A percentile compares a stretch with the other conserved stretches of the same genome.
Conservation (phyloP, 768 basidiomycete genomes). For the Collybia sp. region DNA sequence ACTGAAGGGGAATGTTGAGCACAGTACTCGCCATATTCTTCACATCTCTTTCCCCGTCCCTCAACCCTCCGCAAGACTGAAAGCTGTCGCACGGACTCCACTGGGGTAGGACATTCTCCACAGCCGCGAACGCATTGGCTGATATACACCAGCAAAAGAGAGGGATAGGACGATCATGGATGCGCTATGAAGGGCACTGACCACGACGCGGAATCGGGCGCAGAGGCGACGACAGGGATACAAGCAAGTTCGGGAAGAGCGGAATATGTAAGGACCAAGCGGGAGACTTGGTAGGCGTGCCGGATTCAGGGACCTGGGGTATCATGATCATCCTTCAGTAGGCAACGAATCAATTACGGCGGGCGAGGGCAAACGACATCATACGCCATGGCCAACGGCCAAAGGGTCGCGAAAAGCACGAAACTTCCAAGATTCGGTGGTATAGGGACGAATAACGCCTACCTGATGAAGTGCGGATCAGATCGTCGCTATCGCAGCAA, state of each 20-base stretch:
- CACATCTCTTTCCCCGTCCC: slow-evolving; percentile 26
- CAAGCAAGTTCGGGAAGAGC: slow-evolving; percentile 43
- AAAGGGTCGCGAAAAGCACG: too few relatives aligned
- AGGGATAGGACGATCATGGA: slow-evolving; percentile 58
- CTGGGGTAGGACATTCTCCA: slow-evolving; percentile 13
- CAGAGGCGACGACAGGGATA: slow-evolving; percentile 43
- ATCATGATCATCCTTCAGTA: too few relatives aligned
- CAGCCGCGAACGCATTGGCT: slow-evolving; percentile 22
- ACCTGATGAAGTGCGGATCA: too few relatives aligned
- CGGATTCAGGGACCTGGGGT: slow-evolving; percentile 58
- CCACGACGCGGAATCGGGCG: slow-evolving; percentile 33
- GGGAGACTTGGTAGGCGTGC: slow-evolving; percentile 21
- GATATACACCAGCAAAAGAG: slow-evolving; percentile 45
- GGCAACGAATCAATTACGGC: too few relatives aligned
- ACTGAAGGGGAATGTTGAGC: not conserved
- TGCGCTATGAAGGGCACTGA: slow-evolving; percentile 35
- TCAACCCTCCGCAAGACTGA: slow-evolving; percentile 1
- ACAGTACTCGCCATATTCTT: slow-evolving; percentile 44
- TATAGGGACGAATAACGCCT: too few relatives aligned
- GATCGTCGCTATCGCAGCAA: too few relatives aligned
- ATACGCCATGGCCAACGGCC: too few relatives aligned
- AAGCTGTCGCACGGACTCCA: not conserved
- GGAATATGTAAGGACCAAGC: slow-evolving; percentile 37
- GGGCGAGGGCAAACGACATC: too few relatives aligned
- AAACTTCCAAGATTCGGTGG: too few relatives aligned